Conservation (phyloP, 768 basidiomycete species). For the Mycena maculata region DNA sequence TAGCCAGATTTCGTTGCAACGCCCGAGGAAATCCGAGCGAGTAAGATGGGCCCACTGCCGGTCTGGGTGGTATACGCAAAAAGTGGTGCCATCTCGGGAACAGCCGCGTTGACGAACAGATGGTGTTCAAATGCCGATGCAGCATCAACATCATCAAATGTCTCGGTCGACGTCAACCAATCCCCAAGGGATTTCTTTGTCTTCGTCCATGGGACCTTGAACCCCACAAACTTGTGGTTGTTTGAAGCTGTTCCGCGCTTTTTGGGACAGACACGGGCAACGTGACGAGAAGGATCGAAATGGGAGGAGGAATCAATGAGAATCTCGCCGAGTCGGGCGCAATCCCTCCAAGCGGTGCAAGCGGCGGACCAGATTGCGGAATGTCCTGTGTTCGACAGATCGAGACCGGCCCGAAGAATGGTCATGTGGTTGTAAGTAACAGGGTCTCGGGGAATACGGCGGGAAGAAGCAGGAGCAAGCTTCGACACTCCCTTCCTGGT, state of each 20-base stretch:
- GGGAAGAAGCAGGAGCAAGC: neutral
- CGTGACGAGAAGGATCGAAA: neutral
- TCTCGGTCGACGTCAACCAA: constrained; percentile 40
- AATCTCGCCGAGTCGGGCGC: neutral
- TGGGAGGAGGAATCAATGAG: neutral
- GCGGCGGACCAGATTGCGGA: neutral
- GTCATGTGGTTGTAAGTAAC: constrained; percentile 2
- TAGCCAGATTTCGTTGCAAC: no score
- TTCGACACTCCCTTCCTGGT: constrained; percentile 5
- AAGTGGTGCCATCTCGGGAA: no score
- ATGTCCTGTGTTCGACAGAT: neutral
- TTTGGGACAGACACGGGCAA: neutral
- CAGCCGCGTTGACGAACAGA: no score
- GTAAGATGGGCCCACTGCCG: no score
- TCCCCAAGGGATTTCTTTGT: neutral
- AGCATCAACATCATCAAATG: constrained; percentile 27
- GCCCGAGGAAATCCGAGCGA: no score
- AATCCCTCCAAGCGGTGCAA: constrained; percentile 4
- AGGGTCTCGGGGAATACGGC: neutral
- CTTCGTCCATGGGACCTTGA: constrained; percentile 9
- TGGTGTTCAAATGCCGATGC: neutral
- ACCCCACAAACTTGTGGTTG: neutral
- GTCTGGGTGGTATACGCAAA: no score
- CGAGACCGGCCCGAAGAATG: neutral
- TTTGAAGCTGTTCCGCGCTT: neutral